Base-by-base conservation (phyloP, 129 eudicot genomes). In the Centrapalus pauciflorus region DNA sequence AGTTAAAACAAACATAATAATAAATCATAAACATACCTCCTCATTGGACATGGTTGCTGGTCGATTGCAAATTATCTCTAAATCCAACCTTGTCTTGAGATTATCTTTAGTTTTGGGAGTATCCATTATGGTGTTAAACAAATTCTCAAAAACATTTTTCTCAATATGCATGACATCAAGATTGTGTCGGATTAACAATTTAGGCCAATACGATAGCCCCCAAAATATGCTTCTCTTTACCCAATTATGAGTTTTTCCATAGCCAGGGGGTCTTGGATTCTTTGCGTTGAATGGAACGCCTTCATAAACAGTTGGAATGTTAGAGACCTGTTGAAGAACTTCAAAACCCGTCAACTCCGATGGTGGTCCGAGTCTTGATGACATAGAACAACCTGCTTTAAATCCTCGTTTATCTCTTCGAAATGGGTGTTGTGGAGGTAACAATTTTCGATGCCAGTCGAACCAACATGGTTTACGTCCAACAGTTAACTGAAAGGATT, bases 71-170 rank as follows among this genome's bases (percentile, higher is more conserved):
- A 27, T 1, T 3, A n/a, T n/a, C 23, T 38, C 46, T 5, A 45
- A 23, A 24, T 71, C 68, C 16, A 1, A 1, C n/a, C 69, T 57
- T 23, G 59, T 59, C 23, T 43, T 27, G 1, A 19, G 2, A 34
- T 71, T 71, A 10, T 71, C 76, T 30, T 57, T 71, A 1, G 68
- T 29, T 59, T 45, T 71, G 3, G 30, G 27, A 24, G 57, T 69
- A 10, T 55, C 74, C 64, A 69, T 69, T 3, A 69, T 14, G 0
- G 64, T 69, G 20, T 69, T 37, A 29, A 69, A 69, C 4, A 52
- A 1, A 54, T 69, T 69, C 4, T 64, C 70, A 13, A 64, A 64
- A 1, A 49, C 49, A 50, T 67, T 67, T 21, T 67, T 67, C 32
- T 67, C 62, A 1, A 61, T 61, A n/a, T 61, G 67, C 64, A 57